These are phyloP conservation scores for Fusarium stilboides DNA, from an alignment of 2,329 filamentous ascomycete species.

Conservation along the genomic window DNA sequence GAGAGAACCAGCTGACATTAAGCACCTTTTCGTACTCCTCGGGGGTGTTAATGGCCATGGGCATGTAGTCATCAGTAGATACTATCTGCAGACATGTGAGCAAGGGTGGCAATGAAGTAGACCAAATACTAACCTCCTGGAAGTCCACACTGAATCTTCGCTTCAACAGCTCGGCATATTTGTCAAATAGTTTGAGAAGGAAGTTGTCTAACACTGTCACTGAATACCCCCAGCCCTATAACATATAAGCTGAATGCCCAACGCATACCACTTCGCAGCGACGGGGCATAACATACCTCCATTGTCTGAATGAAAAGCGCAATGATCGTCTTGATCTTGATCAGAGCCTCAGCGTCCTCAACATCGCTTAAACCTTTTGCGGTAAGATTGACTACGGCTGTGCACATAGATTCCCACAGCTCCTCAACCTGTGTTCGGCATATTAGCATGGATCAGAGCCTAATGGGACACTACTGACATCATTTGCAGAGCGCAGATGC, in stretches of 20 bases:
- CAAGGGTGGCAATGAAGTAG: not conserved
- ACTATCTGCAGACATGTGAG: constrained; percentile 66
- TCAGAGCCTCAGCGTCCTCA: constrained; percentile 87
- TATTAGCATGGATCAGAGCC: constrained; percentile 14
- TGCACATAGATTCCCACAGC: constrained; percentile 98
- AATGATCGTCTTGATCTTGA: constrained; percentile 96
- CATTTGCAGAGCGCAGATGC: constrained; percentile 83
- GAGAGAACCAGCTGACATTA: constrained; percentile 95
- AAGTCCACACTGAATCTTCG: constrained; percentile 95
- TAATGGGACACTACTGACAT: constrained; percentile 71
- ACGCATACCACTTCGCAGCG: constrained; percentile 55
- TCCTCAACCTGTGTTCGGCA: constrained; percentile 81
- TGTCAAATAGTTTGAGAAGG: constrained; percentile 90
- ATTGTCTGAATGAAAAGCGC: constrained; percentile 98
- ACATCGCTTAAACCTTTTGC: constrained; percentile 83
- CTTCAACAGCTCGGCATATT: constrained; percentile 93
- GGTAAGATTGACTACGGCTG: constrained; percentile 85
- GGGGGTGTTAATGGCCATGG: constrained; percentile 92
- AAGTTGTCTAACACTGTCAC: constrained; percentile 86
- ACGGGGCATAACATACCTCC: constrained; percentile 86
- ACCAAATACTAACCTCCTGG: constrained; percentile 75
- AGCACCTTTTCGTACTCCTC: constrained; percentile 97
- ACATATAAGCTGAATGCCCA: constrained; percentile 77
- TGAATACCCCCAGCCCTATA: constrained; percentile 94
- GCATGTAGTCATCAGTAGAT: constrained; percentile 99